These are phyloP conservation scores for Vitis rotundifolia DNA, from an alignment of 164 flowering plant genomes.

Conservation along the genomic window DNA sequence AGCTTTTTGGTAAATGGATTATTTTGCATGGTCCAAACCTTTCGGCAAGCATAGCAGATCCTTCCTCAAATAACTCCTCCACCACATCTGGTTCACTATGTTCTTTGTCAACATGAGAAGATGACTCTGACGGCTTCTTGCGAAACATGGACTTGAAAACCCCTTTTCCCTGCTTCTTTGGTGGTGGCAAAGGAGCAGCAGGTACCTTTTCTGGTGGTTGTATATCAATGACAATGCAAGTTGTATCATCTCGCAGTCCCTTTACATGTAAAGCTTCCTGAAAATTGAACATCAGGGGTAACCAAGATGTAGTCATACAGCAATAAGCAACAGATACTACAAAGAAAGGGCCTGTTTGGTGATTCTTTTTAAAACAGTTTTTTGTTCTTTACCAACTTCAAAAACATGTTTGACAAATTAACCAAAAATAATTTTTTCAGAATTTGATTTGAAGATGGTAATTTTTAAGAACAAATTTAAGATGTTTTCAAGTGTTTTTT, in stretches of 20 bases:
- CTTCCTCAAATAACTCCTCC: constrained; percentile 90
- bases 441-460: no score
- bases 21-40: constrained; percentile 47
- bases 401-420: no score
- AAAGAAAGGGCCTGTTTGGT: no score
- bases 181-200: constrained; percentile 50
- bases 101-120: constrained; percentile 55
- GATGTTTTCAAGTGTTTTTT: no score
- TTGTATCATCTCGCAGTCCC: constrained; percentile 97
- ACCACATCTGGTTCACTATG: constrained; percentile 72
- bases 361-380: no score
- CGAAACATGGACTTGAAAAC: constrained; percentile 85
- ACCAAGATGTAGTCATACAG: neutral
- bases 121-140: constrained; percentile 63
- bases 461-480: no score
- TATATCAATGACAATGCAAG: constrained; percentile 91
- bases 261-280: constrained; percentile 81
- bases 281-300: constrained; percentile 13
- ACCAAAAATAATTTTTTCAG: no score
- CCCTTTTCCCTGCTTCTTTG: constrained; percentile 78
- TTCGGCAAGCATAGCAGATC: constrained; percentile 93
- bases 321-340: neutral
- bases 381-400: no score
- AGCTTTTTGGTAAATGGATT: no score
- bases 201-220: constrained; percentile 64